Evolutionary conservation across 306 rosid species (phyloP), one percentile per base, ranked within the genome.

Genomic region (Dryas drummondii): DNA sequence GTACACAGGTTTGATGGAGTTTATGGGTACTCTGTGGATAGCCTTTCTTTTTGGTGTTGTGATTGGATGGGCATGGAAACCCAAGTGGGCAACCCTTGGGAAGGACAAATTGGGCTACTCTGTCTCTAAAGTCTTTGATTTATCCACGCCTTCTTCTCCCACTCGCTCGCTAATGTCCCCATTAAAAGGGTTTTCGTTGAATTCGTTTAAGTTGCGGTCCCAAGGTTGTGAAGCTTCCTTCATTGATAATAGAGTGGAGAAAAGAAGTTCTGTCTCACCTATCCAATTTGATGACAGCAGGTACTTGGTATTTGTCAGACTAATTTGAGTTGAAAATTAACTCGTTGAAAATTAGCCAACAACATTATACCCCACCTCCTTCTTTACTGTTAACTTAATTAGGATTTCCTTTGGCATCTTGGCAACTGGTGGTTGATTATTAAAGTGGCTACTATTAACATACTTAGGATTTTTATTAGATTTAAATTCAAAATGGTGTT

Each of bases 41-140:
- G 97, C 91, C 14, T 77, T 90, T 52, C 41, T 94, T 41, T 68
- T 88, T 15, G 97, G 97, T 4, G 93, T 94, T 63, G 42, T 94
- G 63, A 87, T 94, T 44, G 98, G 98, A 50, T 94, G 98, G 98
- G 88, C 86, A 0, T 91, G 98, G 98, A 91, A 82, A n/a, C 96
- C 98, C 14, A 87, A 86, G 75, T 87, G 96, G 98, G 97, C 87
- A 26, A 60, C 22, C 55, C 84, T 71, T 56, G 66, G 66, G 66
- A 67, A 79, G 57, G 84, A 79, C 51, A 44, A 68, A 64, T 62
- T 75, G n/a, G 58, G 42, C 57, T 74, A 72, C 54, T 17, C 53
- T 45, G 76, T 19, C 19, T 13, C 54, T 42, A 13, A 71, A 45
- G 1, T 0, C 44, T 57, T 13, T 11, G 27, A 56, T 71, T 55